These are phyloP conservation scores for Aspergillus amoenus DNA, from an alignment of 2,329 filamentous ascomycete species.

Conservation along the genomic window DNA sequence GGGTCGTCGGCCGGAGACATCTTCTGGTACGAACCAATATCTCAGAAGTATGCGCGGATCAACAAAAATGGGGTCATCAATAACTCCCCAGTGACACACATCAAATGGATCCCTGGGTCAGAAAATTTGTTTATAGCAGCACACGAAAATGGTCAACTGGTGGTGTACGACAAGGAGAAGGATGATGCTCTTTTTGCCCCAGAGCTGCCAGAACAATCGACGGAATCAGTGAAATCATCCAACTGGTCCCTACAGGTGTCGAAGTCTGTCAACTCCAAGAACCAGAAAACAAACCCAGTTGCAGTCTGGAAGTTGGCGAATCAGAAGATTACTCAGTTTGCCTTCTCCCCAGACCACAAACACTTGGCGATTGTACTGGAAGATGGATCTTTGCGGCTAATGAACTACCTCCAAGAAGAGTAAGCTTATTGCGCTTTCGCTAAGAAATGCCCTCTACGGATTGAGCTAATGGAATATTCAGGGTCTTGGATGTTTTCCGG, in stretches of 20 bases:
- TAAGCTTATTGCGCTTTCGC: constrained; percentile 43
- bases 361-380: constrained; percentile 90
- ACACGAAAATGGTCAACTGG: constrained; percentile 84
- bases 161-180: constrained; percentile 97
- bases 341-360: constrained; percentile 85
- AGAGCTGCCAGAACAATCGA: constrained; percentile 50
- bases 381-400: constrained; percentile 82
- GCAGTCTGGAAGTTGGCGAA: constrained; percentile 91
- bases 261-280: constrained; percentile 91
- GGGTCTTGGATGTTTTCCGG: constrained; percentile 80
- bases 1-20: constrained; percentile 96
- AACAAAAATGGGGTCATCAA: constrained; percentile 98
- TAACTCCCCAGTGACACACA: constrained; percentile 77
- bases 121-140: constrained; percentile 90
- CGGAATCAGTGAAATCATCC: constrained; percentile 27
- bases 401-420: constrained; percentile 91
- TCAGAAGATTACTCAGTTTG: constrained; percentile 84
- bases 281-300: constrained; percentile 90
- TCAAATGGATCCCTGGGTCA: constrained; percentile 90
- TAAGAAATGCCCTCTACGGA: background rate
- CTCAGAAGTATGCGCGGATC: constrained; percentile 89
- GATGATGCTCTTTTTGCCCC: constrained; percentile 78
- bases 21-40: constrained; percentile 97
- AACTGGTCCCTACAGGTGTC: constrained; percentile 63
- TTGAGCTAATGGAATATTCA: constrained; percentile 35